These are phyloP conservation scores for Candida methanosorbosa DNA, from an alignment of 805 yeast species.

Conservation along the genomic window DNA sequence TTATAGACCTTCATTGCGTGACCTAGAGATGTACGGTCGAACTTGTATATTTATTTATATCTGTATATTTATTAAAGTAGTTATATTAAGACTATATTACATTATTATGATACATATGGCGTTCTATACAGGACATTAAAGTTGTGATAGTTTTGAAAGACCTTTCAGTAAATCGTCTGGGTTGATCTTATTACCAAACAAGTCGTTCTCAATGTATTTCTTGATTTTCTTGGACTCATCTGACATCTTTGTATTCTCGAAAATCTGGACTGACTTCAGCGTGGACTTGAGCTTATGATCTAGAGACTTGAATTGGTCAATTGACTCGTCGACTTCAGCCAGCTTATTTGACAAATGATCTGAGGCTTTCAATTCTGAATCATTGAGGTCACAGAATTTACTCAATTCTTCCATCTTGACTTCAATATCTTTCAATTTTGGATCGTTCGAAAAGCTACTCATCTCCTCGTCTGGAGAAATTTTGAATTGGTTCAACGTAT, in stretches of 20 bases:
- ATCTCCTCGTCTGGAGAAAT: no score
- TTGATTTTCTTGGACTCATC: constrained; percentile 12
- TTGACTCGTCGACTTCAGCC: constrained; percentile 6
- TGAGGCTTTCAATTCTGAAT: constrained; percentile 5
- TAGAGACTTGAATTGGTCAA: constrained; percentile 30
- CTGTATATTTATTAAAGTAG: no score
- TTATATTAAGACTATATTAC: no score
- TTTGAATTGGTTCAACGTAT: no score
- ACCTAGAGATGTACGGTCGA: no score
- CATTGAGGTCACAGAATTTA: neutral
- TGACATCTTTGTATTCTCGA: constrained; percentile 13
- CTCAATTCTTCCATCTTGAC: neutral
- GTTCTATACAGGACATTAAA: no score
- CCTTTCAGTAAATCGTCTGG: constrained; percentile 26
- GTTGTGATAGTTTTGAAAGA: constrained; percentile 13
- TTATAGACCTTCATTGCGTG: no score
- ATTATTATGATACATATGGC: no score
- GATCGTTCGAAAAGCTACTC: no score
- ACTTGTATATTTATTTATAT: no score
- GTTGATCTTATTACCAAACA: constrained; percentile 18
- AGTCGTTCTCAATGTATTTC: constrained; percentile 11
- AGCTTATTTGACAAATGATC: constrained; percentile 11
- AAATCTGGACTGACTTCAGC: constrained; percentile 10
- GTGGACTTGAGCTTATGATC: constrained; percentile 18
- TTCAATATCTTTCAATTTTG: no score